phyloP scores from a whole-genome alignment of 805 yeast genomes.

The Teunomyces kruisii region DNA sequence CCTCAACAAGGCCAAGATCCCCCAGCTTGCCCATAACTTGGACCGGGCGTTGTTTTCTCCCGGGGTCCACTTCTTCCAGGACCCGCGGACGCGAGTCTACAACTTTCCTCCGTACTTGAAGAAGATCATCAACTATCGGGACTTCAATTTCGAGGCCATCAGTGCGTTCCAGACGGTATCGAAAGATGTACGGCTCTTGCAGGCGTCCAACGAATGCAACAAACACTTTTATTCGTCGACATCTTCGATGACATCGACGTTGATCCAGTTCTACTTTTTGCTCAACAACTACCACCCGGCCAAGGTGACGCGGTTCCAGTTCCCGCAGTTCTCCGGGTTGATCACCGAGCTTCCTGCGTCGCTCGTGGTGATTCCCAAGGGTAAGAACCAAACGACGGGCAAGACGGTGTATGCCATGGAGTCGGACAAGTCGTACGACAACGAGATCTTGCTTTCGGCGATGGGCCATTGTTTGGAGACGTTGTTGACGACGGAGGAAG shows the following conservation, averaged over 20 bases:
- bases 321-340: conserved; percentile 13
- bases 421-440: conserved; percentile 64
- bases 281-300: conserved; percentile 45
- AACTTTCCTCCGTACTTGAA: conserved; percentile 66
- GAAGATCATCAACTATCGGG: conserved; percentile 58
- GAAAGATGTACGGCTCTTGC: conserved; percentile 54
- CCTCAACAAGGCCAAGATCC: conserved; percentile 37
- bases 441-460: conserved; percentile 65
- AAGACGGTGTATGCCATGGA: conserved; percentile 59
- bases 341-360: conserved; percentile 41
- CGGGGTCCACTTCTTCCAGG: conserved; percentile 74
- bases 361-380: conserved; percentile 53
- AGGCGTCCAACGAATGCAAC: conserved; percentile 41
- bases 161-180: conserved; percentile 65
- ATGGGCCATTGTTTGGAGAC: conserved; percentile 82
- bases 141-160: conserved; percentile 62
- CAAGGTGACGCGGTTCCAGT: conserved; percentile 25
- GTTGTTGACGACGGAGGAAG: conserved; percentile 60
- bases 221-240: conserved; percentile 72
- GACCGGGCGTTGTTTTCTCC: conserved; percentile 78
- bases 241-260: conserved; percentile 77
- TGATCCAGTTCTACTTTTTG: conserved; percentile 72
- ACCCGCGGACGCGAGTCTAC: conserved; percentile 70
- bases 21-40: conserved; percentile 63
- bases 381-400: conserved; percentile 22